These are phyloP conservation scores for Wakefieldia striispora DNA, from an alignment of 768 basidiomycete species.

Conservation along the genomic window DNA sequence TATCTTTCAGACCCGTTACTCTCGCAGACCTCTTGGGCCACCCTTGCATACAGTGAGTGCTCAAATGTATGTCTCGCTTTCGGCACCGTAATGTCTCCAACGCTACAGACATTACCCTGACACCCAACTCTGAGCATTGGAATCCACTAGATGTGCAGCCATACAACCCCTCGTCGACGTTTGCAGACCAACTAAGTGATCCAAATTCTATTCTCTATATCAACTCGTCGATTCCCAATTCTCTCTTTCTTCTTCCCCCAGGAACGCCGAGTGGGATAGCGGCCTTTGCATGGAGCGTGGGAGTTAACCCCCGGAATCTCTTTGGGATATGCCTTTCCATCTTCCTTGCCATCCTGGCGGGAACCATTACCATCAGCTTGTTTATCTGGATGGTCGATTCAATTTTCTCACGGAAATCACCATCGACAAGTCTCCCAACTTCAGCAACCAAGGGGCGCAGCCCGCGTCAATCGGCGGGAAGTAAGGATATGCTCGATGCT, in stretches of 20 bases:
- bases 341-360: slow-evolving; percentile 77
- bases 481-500: slow-evolving; percentile 52
- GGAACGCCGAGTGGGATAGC: slow-evolving; percentile 65
- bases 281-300: slow-evolving; percentile 82
- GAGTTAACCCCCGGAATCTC: slow-evolving; percentile 77
- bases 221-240: slow-evolving; percentile 63
- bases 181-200: slow-evolving; percentile 71
- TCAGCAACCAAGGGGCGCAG: slow-evolving; percentile 32
- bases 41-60: slow-evolving; percentile 64
- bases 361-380: slow-evolving; percentile 64
- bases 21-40: slow-evolving; percentile 87
- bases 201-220: slow-evolving; percentile 75
- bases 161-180: slow-evolving; percentile 67
- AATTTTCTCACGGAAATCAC: slow-evolving; percentile 33
- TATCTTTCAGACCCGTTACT: slow-evolving; percentile 75
- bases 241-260: slow-evolving; percentile 66
- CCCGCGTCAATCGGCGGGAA: slow-evolving; percentile 41
- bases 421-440: slow-evolving; percentile 15
- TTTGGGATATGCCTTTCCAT: slow-evolving; percentile 80
- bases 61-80: slow-evolving; percentile 8
- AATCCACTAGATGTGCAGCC: slow-evolving; percentile 56
- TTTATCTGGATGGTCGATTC: slow-evolving; percentile 74
- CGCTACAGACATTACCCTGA: slow-evolving; percentile 68
- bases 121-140: slow-evolving; percentile 58
- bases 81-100: slow-evolving; percentile 7